phyloP scores from a whole-genome alignment of 768 basidiomycete species.

The Flagelloscypha sp. region DNA sequence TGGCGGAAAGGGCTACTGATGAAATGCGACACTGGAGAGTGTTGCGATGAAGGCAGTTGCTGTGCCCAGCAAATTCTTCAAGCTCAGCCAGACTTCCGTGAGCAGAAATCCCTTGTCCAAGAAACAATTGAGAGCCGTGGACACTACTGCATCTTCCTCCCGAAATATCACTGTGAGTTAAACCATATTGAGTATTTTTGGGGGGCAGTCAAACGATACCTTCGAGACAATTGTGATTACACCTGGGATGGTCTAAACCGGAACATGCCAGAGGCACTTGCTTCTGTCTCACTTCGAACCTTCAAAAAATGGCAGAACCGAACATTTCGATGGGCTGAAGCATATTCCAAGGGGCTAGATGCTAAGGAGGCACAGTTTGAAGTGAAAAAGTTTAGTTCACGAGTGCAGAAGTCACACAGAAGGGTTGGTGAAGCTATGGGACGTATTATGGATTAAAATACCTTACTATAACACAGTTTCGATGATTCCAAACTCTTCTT shows the following conservation, averaged over 20 bases:
- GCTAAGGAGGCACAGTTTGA: constrained; percentile 21
- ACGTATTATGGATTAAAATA: too few relatives aligned
- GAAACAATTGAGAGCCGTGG: constrained; percentile 17
- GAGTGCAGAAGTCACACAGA: constrained; percentile 20
- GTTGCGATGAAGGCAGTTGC: constrained; percentile 9
- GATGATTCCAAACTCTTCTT: too few relatives aligned
- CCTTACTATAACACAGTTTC: too few relatives aligned
- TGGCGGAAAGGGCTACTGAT: constrained; percentile 5
- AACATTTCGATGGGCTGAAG: constrained; percentile 22
- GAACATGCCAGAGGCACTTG: constrained; percentile 16
- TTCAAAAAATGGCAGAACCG: constrained; percentile 27
- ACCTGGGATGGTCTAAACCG: constrained; percentile 17
- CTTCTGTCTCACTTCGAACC: constrained; percentile 10
- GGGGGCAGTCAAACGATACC: constrained; percentile 20
- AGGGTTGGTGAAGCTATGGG: too few relatives aligned
- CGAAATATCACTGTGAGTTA: constrained; percentile 19
- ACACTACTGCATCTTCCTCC: constrained; percentile 20
- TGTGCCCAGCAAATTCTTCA: constrained; percentile 19
- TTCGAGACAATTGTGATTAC: constrained; percentile 18
- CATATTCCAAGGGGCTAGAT: constrained; percentile 20
- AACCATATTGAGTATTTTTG: constrained; percentile 17
- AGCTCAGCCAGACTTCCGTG: constrained; percentile 18
- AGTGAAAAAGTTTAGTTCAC: constrained; percentile 24
- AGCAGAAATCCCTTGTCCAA: constrained; percentile 17
- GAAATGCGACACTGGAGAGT: constrained; percentile 7